Conservation (phyloP, 2,329 filamentous ascomycete genomes). For the Colletotrichum eremochloae region DNA sequence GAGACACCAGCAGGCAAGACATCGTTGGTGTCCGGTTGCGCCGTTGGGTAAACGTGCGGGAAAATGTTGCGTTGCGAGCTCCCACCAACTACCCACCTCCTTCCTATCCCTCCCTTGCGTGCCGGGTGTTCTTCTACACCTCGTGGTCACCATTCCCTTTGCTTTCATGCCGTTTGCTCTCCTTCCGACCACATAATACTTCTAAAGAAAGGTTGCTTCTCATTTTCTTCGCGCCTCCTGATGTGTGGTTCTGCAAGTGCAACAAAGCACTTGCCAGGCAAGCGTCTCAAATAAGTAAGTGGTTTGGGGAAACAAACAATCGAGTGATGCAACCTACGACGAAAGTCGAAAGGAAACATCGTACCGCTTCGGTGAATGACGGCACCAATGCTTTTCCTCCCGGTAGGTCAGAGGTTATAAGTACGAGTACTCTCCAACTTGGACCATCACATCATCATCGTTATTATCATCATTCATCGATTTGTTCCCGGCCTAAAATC, state of each 20-base stretch:
- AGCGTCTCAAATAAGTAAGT: not conserved
- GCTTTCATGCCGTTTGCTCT: not conserved
- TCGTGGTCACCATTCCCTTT: not conserved
- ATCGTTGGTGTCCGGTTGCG: slow-evolving; percentile 10
- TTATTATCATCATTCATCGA: not conserved
- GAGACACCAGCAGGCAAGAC: slow-evolving; percentile 7
- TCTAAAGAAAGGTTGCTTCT: not conserved
- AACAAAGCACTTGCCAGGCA: not conserved
- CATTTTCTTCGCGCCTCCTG: no score
- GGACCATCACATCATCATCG: not conserved
- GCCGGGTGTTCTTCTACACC: not conserved
- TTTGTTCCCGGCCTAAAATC: not conserved
- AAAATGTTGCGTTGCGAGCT: not conserved
- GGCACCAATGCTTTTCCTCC: not conserved
- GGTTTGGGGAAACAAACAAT: not conserved
- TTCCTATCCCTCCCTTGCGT: slow-evolving; percentile 4
- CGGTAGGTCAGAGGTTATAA: not conserved
- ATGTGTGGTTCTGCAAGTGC: not conserved
- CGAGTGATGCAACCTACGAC: not conserved
- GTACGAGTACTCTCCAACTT: not conserved
- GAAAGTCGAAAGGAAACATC: not conserved
- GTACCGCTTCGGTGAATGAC: not conserved
- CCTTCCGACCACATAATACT: not conserved
- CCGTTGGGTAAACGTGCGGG: slow-evolving; percentile 1
- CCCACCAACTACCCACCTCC: not conserved